These are phyloP conservation scores for Cutaneotrichosporon sp. DNA, from an alignment of 1,284 basidiomycete species.

Conservation along the genomic window DNA sequence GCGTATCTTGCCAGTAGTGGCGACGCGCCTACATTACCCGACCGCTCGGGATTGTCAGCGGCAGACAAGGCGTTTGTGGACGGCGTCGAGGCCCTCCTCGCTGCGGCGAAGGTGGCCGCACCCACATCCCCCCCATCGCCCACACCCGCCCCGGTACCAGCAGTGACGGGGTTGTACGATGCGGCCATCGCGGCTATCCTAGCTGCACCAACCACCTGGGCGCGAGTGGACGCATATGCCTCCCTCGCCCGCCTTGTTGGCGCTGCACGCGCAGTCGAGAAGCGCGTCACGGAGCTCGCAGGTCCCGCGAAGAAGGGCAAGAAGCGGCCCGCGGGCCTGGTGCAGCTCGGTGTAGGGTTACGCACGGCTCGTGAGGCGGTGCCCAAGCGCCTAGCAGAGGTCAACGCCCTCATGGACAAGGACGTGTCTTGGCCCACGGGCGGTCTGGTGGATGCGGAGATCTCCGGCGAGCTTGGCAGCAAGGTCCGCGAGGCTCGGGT, in stretches of 20 bases:
- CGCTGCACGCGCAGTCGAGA: constrained; percentile 21
- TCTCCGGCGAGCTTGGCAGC: background rate
- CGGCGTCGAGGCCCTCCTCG: constrained; percentile 11
- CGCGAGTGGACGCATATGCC: constrained; percentile 1
- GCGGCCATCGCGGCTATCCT: background rate
- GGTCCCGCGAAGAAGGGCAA: constrained; percentile 31
- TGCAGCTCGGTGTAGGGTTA: constrained; percentile 4
- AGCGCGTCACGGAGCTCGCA: constrained; percentile 10
- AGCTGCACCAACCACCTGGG: constrained; percentile 2
- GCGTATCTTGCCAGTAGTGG: constrained; percentile 12
- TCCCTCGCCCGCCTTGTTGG: constrained; percentile 14
- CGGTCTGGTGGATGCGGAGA: background rate
- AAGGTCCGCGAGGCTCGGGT: background rate
- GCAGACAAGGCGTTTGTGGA: constrained; percentile 14
- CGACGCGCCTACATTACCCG: background rate
- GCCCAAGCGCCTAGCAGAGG: constrained; percentile 1
- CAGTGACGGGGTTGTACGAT: background rate
- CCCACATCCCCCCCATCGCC: background rate
- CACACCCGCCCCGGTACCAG: background rate
- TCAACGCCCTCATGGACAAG: background rate
- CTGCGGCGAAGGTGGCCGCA: constrained; percentile 7
- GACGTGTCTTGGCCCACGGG: background rate
- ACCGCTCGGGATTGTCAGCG: background rate
- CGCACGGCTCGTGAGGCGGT: constrained; percentile 15
- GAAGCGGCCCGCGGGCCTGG: constrained; percentile 26